These are phyloP conservation scores for Phytophthora nicotianae DNA, from an alignment of 352 stramenopile genomes.

Conservation along the genomic window DNA sequence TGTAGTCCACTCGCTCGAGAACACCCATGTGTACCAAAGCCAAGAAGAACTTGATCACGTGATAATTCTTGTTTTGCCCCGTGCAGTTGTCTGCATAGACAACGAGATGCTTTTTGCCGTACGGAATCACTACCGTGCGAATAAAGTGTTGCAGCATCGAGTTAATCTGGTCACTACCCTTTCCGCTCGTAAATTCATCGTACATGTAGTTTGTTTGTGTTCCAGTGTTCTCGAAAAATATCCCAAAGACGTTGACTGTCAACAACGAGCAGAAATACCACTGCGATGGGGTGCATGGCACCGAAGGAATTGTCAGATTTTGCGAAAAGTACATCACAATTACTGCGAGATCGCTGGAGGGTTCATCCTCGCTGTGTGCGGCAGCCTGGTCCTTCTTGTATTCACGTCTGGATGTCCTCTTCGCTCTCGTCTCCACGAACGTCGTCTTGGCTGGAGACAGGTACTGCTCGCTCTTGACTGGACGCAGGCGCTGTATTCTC, in stretches of 20 bases:
- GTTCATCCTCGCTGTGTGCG: neutral
- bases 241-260: conserved; percentile 21
- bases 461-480: no score
- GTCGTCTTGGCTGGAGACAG: no score
- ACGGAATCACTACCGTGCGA: conserved; percentile 3
- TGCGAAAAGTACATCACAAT: conserved; percentile 20
- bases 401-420: neutral
- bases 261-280: conserved; percentile 31
- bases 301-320: conserved; percentile 22
- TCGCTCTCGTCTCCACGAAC: no score
- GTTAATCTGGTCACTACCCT: conserved; percentile 11
- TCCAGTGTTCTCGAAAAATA: conserved; percentile 12
- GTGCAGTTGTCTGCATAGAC: conserved; percentile 24
- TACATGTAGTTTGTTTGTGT: conserved; percentile 21
- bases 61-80: conserved; percentile 28
- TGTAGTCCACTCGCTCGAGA: conserved; percentile 15
- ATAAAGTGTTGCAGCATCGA: conserved; percentile 16
- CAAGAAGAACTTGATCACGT: conserved; percentile 17
- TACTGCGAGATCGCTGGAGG: conserved; percentile 9
- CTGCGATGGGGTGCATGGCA: conserved; percentile 12
- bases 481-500: no score
- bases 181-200: neutral
- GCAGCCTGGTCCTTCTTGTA: conserved; percentile 11
- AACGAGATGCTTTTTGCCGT: neutral
- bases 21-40: conserved; percentile 13